Evolutionary conservation across 116 monocot genomes (phyloP), one percentile per base, ranked within the genome.

Genomic region (Zostera marina): DNA sequence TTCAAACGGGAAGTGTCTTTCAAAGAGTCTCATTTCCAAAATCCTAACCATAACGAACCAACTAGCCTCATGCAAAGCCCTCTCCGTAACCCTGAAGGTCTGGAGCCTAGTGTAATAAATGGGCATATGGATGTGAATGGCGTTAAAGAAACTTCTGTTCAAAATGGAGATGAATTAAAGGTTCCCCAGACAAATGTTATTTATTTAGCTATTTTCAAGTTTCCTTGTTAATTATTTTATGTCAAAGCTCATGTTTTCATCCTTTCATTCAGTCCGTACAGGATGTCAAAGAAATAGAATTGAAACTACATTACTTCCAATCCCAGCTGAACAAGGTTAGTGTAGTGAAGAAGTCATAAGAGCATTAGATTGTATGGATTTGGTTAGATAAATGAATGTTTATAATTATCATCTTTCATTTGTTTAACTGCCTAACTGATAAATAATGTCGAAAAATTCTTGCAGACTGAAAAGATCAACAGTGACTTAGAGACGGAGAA

Each of bases 381-480:
- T 10, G n/a, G n/a, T n/a, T 20, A 24, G 54, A 12, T 9, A 54
- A 12, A 13, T 12, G 5, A 41, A 41, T 52, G 17, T 11, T 14
- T 19, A 1, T 46, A 47, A 54, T 32, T 5, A 32, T 32, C 32
- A 32, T 32, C 32, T 0, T 32, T 32, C 32, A 5, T 32, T 5
- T 32, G 32, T 32, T 32, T 32, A 32, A 2, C 32, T 32, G 5
- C 4, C 32, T 32, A 32, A 5, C 32, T 32, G 5, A 32, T 32
- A 32, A 32, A 32, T 32, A 32, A 2, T 32, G 32, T n/a, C n/a
- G 32, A 32, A 32, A 32, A 32, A 2, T 5, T 65, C 14, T 64
- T 72, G 47, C 63, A 94, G 94, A 70, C 80, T 60, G 88, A 88
- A 55, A 75, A 59, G 58, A 65, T 61, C n/a, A 82, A 82, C 19